Evolutionary conservation across 2,329 filamentous ascomycete species (phyloP), one percentile per base, ranked within the genome.

Genomic region (Shiraia bambusicola): DNA sequence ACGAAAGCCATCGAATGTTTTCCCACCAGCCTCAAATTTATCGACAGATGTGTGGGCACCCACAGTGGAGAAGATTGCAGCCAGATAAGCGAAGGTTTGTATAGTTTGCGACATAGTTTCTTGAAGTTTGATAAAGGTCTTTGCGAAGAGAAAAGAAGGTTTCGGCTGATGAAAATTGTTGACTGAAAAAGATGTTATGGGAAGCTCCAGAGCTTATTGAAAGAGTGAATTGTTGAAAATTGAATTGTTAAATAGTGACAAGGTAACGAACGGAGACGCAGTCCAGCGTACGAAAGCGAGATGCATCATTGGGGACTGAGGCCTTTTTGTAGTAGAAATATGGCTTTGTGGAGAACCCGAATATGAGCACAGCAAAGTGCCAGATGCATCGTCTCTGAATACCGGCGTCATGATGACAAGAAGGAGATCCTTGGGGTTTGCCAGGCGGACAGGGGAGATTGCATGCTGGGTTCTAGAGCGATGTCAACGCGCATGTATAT

Each of bases 191-290:
- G 47, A 49, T 54, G 37, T 48, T 34, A 38, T 38, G 40, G 35
- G 47, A 56, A 62, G 60, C 60, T 60, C 59, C 59, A 52, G 60
- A 59, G 58, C 58, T 63, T 59, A 53, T 31, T 33, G 46, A 61
- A 60, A 41, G 55, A 59, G 47, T 50, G 54, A n/a, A n/a, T n/a
- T n/a, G n/a, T n/a, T n/a, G 52, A 40, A 50, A 39, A 54, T 56
- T 54, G 55, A 57, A 40, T 40, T 49, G 56, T 56, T 54, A 56
- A 57, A 40, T 40, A 50, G 29, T 50, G 56, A 59, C 56, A 46
- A 47, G 32, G 25, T 34, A 58, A 47, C 47, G 54, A 55, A 47
- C 57, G 57, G 59, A 49, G 56, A 45, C 37, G 45, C 24, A 35
- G 16, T 36, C 29, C 29, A 53, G 49, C 43, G 42, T 49, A 35